Percentiles rank a stretch among this genome's conserved stretches.
These are phyloP conservation scores for Rhizoclosmatium globosum DNA, from an alignment of 192 early-diverging fungal species.

Conservation along the genomic window DNA sequence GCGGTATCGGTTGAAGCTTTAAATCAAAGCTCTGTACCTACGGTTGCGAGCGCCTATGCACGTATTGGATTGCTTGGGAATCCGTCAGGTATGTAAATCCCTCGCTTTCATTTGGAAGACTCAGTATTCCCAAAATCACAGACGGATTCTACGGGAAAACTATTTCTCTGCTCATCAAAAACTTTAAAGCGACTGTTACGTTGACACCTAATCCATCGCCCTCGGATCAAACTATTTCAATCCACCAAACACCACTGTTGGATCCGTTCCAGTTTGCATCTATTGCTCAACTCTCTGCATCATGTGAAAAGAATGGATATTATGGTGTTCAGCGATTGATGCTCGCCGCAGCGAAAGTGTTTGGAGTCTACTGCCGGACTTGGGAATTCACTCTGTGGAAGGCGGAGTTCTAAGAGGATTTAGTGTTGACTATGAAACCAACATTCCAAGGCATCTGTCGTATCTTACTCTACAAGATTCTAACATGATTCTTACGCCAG, in stretches of 20 bases:
- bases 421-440: constrained; percentile 59
- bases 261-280: constrained; percentile 48
- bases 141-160: constrained; percentile 75
- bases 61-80: constrained; percentile 73
- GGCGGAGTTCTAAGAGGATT: constrained; percentile 54
- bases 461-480: neutral
- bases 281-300: constrained; percentile 37
- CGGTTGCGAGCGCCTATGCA: constrained; percentile 54
- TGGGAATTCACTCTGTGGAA: constrained; percentile 39
- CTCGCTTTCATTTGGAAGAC: neutral
- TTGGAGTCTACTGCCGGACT: constrained; percentile 53
- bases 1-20: constrained; percentile 3
- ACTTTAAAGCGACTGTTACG: constrained; percentile 65
- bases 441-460: constrained; percentile 57
- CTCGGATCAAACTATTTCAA: constrained; percentile 49
- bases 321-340: constrained; percentile 59
- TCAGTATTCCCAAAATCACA: constrained; percentile 9
- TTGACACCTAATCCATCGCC: constrained; percentile 56
- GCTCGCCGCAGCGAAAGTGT: constrained; percentile 62
- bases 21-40: constrained; percentile 26
- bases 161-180: constrained; percentile 66
- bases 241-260: constrained; percentile 45
- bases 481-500: neutral
- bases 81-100: constrained; percentile 42
- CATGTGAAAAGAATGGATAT: constrained; percentile 60